Percentiles rank a stretch among this genome's conserved stretches.
These are phyloP conservation scores for Entonaema liquescens DNA, from an alignment of 495 filamentous ascomycete species.

Conservation along the genomic window DNA sequence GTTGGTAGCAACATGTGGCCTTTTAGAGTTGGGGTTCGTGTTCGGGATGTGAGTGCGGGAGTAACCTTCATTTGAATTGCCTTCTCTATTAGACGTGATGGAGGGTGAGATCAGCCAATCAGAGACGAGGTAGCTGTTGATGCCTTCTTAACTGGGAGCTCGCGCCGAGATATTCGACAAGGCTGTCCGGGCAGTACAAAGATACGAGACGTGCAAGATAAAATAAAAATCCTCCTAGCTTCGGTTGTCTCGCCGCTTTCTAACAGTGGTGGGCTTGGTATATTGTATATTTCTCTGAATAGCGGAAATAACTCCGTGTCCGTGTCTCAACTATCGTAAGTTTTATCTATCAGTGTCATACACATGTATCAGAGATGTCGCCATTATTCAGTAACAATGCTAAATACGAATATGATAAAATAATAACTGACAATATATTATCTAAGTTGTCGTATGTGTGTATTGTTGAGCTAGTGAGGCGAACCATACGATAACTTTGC, in stretches of 20 bases:
- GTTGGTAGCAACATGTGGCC: slow-evolving; percentile 33
- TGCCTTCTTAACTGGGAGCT: slow-evolving; percentile 46
- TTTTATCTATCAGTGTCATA: slow-evolving; percentile 4
- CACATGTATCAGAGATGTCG: background rate
- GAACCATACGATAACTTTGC: background rate
- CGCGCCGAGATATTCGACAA: slow-evolving; percentile 40
- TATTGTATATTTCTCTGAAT: background rate
- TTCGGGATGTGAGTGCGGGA: slow-evolving; percentile 43
- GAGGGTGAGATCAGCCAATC: slow-evolving; percentile 39
- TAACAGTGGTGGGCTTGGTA: background rate
- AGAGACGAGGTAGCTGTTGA: slow-evolving; percentile 14
- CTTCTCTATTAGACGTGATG: slow-evolving; percentile 35
- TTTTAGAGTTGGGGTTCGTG: slow-evolving; percentile 42
- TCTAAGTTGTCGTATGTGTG: background rate
- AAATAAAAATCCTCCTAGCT: slow-evolving; percentile 25
- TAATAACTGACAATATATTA: background rate
- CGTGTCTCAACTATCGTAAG: slow-evolving; percentile 14
- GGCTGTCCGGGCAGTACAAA: slow-evolving; percentile 25
- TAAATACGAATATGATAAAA: too few species aligned
- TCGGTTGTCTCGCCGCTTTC: slow-evolving; percentile 2
- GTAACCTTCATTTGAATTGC: slow-evolving; percentile 41
- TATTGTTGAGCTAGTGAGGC: background rate
- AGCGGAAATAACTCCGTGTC: background rate
- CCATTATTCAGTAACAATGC: background rate
- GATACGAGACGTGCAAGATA: slow-evolving; percentile 36